Base-by-base conservation (phyloP, 2,329 filamentous ascomycete species). In the Colletotrichum graminicola region DNA sequence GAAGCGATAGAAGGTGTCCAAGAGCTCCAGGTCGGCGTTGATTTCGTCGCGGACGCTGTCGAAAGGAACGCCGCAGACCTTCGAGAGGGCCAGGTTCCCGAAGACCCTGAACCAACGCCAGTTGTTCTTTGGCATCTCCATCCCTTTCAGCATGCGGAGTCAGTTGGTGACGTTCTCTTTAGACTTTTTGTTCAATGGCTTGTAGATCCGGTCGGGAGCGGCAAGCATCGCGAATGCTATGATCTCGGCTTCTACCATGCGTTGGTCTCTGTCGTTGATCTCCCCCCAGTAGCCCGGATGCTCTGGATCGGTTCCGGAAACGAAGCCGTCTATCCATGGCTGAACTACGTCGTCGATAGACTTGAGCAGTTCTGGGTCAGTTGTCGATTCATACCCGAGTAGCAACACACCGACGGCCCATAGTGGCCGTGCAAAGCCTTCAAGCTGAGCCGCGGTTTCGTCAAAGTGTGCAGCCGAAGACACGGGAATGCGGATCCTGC, bases 191-290 rank as follows among this genome's bases (percentile, higher is more conserved):
- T 67, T 76, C 7, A 84, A 74, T 0, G 75, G 73, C 12, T 77
- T 78, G 71, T 85, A 82, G 2, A 77, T 74, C 4, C 51, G 70
- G 1, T 79, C 74, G 1, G 86, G 85, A 0, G 84, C 82, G 3
- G 79, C 76, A 0, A 88, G 78, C 1, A 88, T 76, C 0, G 85
- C 84, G 74, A 84, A 86, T 0, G 84, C 82, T 4, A 88, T 80
- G 34, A 85, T 84, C 74, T 88, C 86, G 51, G 85, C 82, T 73
- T 88, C 86, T 0, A 88, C 86, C 86, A 88, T 88, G 2, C 85
- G 76, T 73, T 88, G 86, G 60, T 88, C 85, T 26, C 79, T 79
- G 5, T 85, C 75, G 0, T 79, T 77, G 2, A 87, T 80, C 1
- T 79, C 76, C 0, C 85, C 86, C 86, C 86, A 88, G 72, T 86